Evolutionary conservation across 2,329 filamentous ascomycete species (phyloP).

Genomic region (Teratosphaeria nubilosa): DNA sequence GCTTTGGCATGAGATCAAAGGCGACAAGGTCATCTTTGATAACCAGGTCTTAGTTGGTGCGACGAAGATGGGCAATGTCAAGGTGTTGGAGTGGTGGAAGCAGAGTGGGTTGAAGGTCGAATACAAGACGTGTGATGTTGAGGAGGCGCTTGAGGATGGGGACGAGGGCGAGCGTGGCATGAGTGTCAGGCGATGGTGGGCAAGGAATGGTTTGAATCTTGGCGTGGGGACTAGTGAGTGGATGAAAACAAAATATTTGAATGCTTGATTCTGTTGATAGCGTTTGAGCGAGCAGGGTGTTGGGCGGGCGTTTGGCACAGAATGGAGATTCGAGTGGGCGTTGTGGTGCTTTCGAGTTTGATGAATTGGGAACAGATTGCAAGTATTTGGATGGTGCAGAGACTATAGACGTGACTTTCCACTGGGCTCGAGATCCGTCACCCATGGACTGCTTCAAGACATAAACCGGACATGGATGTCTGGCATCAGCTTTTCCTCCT

Average conservation of each 20-base stretch:
- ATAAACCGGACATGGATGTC: no score
- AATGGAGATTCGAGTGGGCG: neutral
- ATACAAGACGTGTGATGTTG: constrained; percentile 91
- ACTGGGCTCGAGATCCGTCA: neutral
- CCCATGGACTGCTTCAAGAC: neutral
- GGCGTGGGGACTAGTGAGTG: constrained; percentile 77
- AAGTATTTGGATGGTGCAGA: neutral
- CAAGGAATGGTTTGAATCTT: constrained; percentile 68
- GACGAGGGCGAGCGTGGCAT: constrained; percentile 58
- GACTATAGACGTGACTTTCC: no score
- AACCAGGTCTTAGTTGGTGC: constrained; percentile 75
- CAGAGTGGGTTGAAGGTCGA: constrained; percentile 66
- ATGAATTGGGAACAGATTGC: neutral
- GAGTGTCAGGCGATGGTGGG: constrained; percentile 78
- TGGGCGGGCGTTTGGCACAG: neutral
- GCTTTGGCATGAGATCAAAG: constrained; percentile 67
- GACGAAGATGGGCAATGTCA: constrained; percentile 75
- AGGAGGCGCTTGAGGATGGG: constrained; percentile 86
- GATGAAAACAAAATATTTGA: constrained; percentile 70
- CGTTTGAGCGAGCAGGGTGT: neutral
- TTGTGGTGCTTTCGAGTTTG: neutral
- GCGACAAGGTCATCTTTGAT: constrained; percentile 71
- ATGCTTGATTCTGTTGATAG: neutral
- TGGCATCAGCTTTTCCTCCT: no score
- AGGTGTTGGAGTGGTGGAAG: constrained; percentile 90